Conservation (phyloP, 805 yeast genomes). For the Ogataea methylovora region DNA sequence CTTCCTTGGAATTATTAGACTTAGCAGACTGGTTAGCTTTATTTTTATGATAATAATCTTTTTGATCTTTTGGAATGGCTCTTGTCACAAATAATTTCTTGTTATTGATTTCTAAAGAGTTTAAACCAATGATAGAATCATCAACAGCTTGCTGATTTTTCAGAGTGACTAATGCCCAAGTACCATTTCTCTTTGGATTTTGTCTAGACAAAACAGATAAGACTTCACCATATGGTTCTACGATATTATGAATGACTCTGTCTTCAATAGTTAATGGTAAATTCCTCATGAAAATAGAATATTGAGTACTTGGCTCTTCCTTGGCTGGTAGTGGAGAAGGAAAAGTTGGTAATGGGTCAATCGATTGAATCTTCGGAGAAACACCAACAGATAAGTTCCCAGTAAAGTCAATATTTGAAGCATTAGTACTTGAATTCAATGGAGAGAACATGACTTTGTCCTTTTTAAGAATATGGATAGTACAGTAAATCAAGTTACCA, state of each 20-base stretch:
- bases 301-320: constrained; percentile 15
- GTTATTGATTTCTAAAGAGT: constrained; percentile 20
- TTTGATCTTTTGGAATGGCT: constrained; percentile 26
- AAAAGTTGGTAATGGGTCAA: constrained; percentile 4
- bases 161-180: constrained; percentile 26
- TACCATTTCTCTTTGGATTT: constrained; percentile 20
- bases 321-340: neutral
- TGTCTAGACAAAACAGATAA: constrained; percentile 16
- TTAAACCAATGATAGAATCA: constrained; percentile 17
- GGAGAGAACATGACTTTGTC: no score
- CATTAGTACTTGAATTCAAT: neutral
- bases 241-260: constrained; percentile 15
- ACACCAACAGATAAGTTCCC: no score
- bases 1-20: no score
- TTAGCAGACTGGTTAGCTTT: neutral
- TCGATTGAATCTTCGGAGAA: no score
- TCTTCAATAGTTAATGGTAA: constrained; percentile 21
- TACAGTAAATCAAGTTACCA: constrained; percentile 17
- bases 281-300: constrained; percentile 23
- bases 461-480: constrained; percentile 21
- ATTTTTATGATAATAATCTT: constrained; percentile 6
- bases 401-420: no score
- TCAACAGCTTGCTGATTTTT: constrained; percentile 19
- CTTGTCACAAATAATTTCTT: constrained; percentile 22
- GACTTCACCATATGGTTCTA: constrained; percentile 25